A percentile compares a stretch with the other conserved stretches of the same genome.
phyloP scores from a whole-genome alignment of 768 basidiomycete species.

The Suillus occidentalis region DNA sequence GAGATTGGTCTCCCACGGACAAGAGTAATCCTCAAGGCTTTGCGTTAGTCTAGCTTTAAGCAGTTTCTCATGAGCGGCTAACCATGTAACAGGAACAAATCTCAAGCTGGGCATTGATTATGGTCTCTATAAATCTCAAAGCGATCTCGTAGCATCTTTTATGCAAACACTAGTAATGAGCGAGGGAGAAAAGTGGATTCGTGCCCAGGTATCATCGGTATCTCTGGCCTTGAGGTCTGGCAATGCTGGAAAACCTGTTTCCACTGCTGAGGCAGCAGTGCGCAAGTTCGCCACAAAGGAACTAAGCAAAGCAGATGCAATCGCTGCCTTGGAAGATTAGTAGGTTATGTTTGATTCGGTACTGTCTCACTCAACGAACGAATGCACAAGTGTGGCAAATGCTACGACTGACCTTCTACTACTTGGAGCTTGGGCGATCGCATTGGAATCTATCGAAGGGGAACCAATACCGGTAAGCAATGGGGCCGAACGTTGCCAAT shows the following conservation, averaged over 20 bases:
- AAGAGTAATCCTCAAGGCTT: constrained; percentile 69
- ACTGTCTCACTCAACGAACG: constrained; percentile 6
- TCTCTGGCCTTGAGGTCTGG: constrained; percentile 69
- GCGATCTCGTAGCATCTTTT: constrained; percentile 87
- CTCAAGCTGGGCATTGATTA: constrained; percentile 92
- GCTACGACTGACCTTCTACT: constrained; percentile 83
- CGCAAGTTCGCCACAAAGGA: constrained; percentile 86
- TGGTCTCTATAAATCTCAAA: constrained; percentile 77
- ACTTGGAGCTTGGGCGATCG: constrained; percentile 78
- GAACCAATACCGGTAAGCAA: constrained; percentile 70
- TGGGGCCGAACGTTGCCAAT: constrained; percentile 2
- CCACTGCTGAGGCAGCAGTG: constrained; percentile 72
- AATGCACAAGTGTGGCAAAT: constrained; percentile 71
- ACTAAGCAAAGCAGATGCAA: constrained; percentile 71
- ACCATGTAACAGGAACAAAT: constrained; percentile 68
- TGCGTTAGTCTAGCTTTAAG: constrained; percentile 78
- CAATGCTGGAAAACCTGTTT: constrained; percentile 70
- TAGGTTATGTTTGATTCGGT: constrained; percentile 37
- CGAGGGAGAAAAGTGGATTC: constrained; percentile 92
- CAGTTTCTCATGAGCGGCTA: constrained; percentile 44
- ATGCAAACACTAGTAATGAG: constrained; percentile 96
- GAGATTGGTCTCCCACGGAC: constrained; percentile 72
- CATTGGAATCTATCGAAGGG: constrained; percentile 54
- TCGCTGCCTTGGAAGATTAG: constrained; percentile 90
- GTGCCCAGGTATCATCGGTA: constrained; percentile 64